Conservation (phyloP, 2,329 filamentous ascomycete genomes). For the Chlorencoelia australis region DNA sequence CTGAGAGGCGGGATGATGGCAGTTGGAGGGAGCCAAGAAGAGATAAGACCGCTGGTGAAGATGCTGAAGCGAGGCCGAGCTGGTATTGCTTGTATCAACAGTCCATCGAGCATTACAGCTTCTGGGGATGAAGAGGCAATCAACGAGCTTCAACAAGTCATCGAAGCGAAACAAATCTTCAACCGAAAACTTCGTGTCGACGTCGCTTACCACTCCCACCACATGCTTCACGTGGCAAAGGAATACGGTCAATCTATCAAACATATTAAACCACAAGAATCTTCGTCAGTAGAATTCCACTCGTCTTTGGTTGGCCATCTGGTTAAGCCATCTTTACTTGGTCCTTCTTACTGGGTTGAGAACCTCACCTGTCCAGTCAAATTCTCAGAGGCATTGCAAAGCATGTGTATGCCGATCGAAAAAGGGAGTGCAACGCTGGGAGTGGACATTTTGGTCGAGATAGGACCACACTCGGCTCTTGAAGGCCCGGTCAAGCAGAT, state of each 20-base stretch:
- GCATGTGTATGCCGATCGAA: slow-evolving; percentile 12
- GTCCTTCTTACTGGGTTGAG: slow-evolving; percentile 34
- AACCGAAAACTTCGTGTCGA: slow-evolving; percentile 23
- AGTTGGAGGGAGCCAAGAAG: slow-evolving; percentile 28
- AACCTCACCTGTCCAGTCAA: slow-evolving; percentile 38
- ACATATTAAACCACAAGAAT: slow-evolving; percentile 3
- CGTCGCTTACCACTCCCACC: slow-evolving; percentile 27
- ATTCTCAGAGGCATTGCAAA: slow-evolving; percentile 33
- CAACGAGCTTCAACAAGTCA: slow-evolving; percentile 16
- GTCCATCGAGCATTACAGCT: slow-evolving; percentile 23
- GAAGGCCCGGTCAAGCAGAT: slow-evolving; percentile 27
- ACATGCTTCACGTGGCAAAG: slow-evolving; percentile 24
- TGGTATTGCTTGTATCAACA: slow-evolving; percentile 29
- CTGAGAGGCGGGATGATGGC: slow-evolving; percentile 44
- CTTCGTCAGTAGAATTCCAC: slow-evolving; percentile 10
- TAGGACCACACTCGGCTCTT: slow-evolving; percentile 31
- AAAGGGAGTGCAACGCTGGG: slow-evolving; percentile 1
- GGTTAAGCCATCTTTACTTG: slow-evolving; percentile 20
- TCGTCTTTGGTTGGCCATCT: slow-evolving; percentile 19
- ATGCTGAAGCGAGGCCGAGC: slow-evolving; percentile 20
- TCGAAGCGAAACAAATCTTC: slow-evolving; percentile 24
- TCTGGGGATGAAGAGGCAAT: slow-evolving; percentile 24
- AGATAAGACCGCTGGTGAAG: slow-evolving; percentile 29
- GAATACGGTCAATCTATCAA: slow-evolving; percentile 17
- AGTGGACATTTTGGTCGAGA: slow-evolving; percentile 20